A percentile compares a stretch with the other conserved stretches of the same genome.
phyloP scores from a whole-genome alignment of 2,329 filamentous ascomycete genomes.

The Huntiella savannae region DNA sequence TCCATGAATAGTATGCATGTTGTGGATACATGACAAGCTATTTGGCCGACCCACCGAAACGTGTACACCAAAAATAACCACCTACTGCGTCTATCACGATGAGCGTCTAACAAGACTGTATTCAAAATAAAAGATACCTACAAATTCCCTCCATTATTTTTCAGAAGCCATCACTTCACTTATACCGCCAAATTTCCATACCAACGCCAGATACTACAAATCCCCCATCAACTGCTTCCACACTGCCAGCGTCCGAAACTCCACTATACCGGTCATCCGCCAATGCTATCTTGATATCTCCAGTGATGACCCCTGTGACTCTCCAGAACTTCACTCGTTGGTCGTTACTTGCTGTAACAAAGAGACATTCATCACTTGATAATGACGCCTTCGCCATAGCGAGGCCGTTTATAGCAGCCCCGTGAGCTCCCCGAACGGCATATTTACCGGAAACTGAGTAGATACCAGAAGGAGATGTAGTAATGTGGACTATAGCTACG shows the following conservation, averaged over 20 bases:
- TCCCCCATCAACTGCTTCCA: slow-evolving; percentile 22
- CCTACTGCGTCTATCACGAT: too few species aligned
- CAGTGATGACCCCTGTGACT: slow-evolving; percentile 15
- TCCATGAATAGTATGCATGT: too few species aligned
- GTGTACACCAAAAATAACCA: too few species aligned
- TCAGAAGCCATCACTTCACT: too few species aligned
- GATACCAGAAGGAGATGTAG: slow-evolving; percentile 1
- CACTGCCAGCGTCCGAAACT: slow-evolving; percentile 39
- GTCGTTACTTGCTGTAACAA: slow-evolving; percentile 36
- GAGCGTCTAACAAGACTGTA: too few species aligned
- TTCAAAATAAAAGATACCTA: too few species aligned
- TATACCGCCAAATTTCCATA: slow-evolving; percentile 24
- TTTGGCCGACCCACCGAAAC: too few species aligned
- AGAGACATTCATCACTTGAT: not conserved
- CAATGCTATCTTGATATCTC: slow-evolving; percentile 19
- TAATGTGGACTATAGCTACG: slow-evolving; percentile 26
- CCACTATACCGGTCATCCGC: slow-evolving; percentile 35
- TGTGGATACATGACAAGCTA: too few species aligned
- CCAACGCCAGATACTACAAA: slow-evolving; percentile 28
- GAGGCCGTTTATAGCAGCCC: slow-evolving; percentile 49
- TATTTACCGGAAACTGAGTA: slow-evolving; percentile 9
- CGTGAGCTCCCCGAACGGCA: slow-evolving; percentile 40
- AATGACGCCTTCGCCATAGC: not conserved
- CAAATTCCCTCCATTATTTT: too few species aligned
- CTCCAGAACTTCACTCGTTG: slow-evolving; percentile 40